Conservation (phyloP, 768 basidiomycete species). For the Cystofilobasidium capitatum region DNA sequence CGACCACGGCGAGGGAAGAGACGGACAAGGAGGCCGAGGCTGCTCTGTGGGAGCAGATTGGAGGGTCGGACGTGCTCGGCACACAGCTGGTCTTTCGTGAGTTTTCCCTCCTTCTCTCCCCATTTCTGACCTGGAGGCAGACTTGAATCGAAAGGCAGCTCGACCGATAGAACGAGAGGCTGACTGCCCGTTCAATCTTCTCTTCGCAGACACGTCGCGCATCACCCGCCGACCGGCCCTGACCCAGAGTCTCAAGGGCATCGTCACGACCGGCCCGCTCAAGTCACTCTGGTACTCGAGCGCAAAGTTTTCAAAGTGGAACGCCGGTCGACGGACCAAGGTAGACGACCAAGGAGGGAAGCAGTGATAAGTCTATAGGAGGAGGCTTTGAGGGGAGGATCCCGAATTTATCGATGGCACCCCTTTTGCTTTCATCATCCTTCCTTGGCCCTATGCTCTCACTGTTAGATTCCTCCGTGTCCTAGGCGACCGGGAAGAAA, state of each 20-base stretch:
- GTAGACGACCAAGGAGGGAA: no score
- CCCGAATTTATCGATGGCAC: no score
- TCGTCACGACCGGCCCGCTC: constrained; percentile 67
- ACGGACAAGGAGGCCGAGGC: constrained; percentile 56
- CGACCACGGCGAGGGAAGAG: constrained; percentile 34
- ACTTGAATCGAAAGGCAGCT: not conserved
- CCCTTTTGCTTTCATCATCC: no score
- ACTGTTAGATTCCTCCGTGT: no score
- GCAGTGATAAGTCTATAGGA: no score
- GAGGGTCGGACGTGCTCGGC: constrained; percentile 53
- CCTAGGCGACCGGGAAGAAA: no score
- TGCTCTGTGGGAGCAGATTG: constrained; percentile 64
- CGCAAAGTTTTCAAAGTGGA: constrained; percentile 81
- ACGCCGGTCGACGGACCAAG: no score
- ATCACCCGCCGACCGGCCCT: constrained; percentile 79
- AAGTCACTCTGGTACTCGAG: constrained; percentile 67
- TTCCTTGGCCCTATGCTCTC: no score
- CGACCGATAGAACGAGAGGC: not conserved
- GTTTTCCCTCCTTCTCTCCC: constrained; percentile 13
- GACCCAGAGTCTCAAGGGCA: constrained; percentile 72
- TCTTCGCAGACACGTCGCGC: constrained; percentile 53
- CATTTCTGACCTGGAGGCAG: not conserved
- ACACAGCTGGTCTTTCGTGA: constrained; percentile 43
- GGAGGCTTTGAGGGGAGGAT: no score
- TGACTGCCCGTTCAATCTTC: not conserved